Evolutionary conservation across 106 monocot genomes (phyloP).

Genomic region (Iris macrosiphon): DNA sequence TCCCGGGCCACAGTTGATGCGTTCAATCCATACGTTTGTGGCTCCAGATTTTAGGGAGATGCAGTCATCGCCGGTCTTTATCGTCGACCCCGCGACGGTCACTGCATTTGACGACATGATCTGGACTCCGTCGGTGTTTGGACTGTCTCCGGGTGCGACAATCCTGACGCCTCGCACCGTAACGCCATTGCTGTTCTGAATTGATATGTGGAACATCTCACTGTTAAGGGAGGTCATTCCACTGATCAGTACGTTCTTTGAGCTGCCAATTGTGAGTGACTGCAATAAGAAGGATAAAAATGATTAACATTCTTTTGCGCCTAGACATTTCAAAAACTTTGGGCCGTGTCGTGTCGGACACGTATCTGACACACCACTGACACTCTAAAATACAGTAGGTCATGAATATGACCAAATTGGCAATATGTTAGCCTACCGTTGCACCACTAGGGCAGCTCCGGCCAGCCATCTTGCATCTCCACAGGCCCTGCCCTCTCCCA

Average conservation of each 20-base stretch:
- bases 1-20: slow-evolving; percentile 35
- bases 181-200: slow-evolving; percentile 11
- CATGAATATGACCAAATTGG: too few species aligned
- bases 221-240: slow-evolving; percentile 31
- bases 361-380: too few species aligned
- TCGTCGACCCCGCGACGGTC: slow-evolving; percentile 15
- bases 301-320: too few species aligned
- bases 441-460: slow-evolving; percentile 25
- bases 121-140: slow-evolving; percentile 40
- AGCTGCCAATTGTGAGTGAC: slow-evolving; percentile 9
- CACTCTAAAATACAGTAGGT: too few species aligned
- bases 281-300: too few species aligned
- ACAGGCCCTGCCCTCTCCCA: slow-evolving; percentile 25
- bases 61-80: slow-evolving; percentile 45
- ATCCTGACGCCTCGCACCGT: slow-evolving; percentile 12
- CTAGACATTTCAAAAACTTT: too few species aligned
- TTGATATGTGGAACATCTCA: slow-evolving; percentile 22
- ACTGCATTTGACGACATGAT: slow-evolving; percentile 17
- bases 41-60: slow-evolving; percentile 31
- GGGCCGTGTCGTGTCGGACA: too few species aligned
- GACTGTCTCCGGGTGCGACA: slow-evolving; percentile 21
- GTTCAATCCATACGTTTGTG: slow-evolving; percentile 23
- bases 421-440: slow-evolving; percentile 18
- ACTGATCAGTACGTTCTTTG: slow-evolving; percentile 12
- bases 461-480: slow-evolving; percentile 27